A percentile compares a stretch with the other conserved stretches of the same genome.
Evolutionary conservation across 1,284 basidiomycete genomes (phyloP).

Genomic region (Rhodotorula glutinis): DNA sequence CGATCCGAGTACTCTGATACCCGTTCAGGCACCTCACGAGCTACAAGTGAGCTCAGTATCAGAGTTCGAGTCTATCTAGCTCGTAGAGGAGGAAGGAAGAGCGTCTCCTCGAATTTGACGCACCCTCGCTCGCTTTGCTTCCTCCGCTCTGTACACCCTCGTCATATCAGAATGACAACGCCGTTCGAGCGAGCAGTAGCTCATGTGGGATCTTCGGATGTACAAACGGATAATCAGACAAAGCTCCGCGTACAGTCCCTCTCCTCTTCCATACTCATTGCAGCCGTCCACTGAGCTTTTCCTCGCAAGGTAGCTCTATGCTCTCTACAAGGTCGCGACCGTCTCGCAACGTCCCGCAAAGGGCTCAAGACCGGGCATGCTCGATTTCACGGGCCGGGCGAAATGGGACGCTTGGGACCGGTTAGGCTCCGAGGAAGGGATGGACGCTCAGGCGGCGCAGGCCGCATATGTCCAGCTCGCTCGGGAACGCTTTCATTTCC

Average conservation of each 20-base stretch:
- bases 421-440: constrained; percentile 49
- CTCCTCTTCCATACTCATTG: not conserved
- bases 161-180: too few relatives aligned
- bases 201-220: not conserved
- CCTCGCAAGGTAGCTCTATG: constrained; percentile 62
- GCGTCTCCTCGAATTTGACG: too few relatives aligned
- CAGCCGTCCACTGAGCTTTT: too few relatives aligned
- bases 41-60: too few relatives aligned
- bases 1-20: too few relatives aligned
- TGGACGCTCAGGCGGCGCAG: constrained; percentile 24
- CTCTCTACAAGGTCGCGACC: constrained; percentile 74
- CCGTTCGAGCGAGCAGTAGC: constrained; percentile 18
- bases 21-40: too few relatives aligned
- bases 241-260: constrained; percentile 18
- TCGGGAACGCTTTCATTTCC: not conserved
- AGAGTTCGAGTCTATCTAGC: too few relatives aligned
- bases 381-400: constrained; percentile 72
- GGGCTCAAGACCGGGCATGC: constrained; percentile 67
- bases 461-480: not conserved
- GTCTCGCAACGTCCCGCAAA: constrained; percentile 57
- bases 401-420: constrained; percentile 83
- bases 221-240: constrained; percentile 4
- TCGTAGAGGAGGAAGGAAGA: too few relatives aligned
- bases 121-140: too few relatives aligned
- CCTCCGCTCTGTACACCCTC: too few relatives aligned